These are phyloP conservation scores for Stachybotrys chartarum DNA, from an alignment of 2,329 filamentous ascomycete genomes.

Conservation along the genomic window DNA sequence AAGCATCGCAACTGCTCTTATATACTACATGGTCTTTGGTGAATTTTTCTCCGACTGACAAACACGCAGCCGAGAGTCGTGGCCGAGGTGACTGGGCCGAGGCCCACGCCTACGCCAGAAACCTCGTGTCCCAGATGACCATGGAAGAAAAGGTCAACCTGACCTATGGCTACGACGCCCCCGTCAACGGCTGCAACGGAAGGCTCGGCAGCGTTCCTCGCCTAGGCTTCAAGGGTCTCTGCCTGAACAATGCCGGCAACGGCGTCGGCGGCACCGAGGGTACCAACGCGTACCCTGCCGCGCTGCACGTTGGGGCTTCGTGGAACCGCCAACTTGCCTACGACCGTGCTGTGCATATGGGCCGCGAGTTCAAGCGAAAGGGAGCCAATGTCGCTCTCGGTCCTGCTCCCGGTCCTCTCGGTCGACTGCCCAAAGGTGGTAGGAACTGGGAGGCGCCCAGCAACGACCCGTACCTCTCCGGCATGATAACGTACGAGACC, in stretches of 20 bases:
- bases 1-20: background rate
- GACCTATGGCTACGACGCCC: background rate
- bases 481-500: background rate
- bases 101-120: conserved; percentile 50
- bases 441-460: background rate
- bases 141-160: conserved; percentile 54
- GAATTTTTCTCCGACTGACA: background rate
- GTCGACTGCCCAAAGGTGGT: background rate
- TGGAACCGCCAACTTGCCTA: conserved; percentile 40
- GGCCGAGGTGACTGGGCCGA: conserved; percentile 41
- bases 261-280: conserved; percentile 40
- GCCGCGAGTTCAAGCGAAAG: conserved; percentile 47
- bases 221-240: conserved; percentile 37
- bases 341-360: conserved; percentile 43
- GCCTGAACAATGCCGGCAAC: conserved; percentile 42
- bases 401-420: background rate
- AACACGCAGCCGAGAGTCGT: background rate
- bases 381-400: conserved; percentile 37
- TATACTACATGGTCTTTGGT: background rate
- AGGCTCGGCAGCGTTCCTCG: conserved; percentile 46
- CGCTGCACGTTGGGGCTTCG: conserved; percentile 37
- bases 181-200: conserved; percentile 24
- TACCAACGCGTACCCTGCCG: conserved; percentile 40
- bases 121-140: conserved; percentile 54
- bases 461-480: background rate